A percentile compares a stretch with the other conserved stretches of the same genome.
These are phyloP conservation scores for Abrus precatorius DNA, from an alignment of 306 rosid species.

Conservation along the genomic window DNA sequence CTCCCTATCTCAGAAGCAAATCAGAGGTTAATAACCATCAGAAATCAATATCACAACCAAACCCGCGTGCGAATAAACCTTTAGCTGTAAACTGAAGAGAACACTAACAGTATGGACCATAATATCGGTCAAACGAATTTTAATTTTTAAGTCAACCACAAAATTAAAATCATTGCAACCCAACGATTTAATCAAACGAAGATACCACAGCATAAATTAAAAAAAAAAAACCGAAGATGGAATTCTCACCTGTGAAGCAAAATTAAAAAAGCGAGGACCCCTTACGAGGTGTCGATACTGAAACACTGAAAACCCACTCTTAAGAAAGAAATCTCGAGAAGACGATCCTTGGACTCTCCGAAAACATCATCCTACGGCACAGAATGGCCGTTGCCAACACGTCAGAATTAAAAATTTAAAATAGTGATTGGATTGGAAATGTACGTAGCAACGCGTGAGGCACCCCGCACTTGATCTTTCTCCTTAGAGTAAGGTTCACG, in stretches of 20 bases:
- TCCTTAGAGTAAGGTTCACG: not conserved
- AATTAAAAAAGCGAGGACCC: not conserved
- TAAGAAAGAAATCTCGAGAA: conserved; percentile 29
- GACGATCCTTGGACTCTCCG: conserved; percentile 8
- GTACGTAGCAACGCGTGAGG: not conserved
- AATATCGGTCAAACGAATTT: not conserved
- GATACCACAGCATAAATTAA: too few species aligned
- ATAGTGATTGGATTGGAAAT: conserved; percentile 7
- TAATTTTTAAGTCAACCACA: conserved; percentile 12
- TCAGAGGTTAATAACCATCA: not conserved
- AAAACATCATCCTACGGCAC: conserved; percentile 39
- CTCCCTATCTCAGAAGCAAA: conserved; percentile 4
- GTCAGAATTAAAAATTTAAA: not conserved
- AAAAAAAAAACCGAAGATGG: not conserved
- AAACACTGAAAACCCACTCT: conserved; percentile 37
- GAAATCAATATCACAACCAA: conserved; percentile 16
- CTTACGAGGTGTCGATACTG: not conserved
- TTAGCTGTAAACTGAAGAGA: not conserved
- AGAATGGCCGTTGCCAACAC: not conserved
- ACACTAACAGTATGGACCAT: not conserved
- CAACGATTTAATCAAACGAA: conserved; percentile 29
- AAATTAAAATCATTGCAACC: not conserved
- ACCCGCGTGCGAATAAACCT: conserved; percentile 33
- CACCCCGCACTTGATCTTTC: not conserved
- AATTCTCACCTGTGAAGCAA: conserved; percentile 41